phyloP scores from a whole-genome alignment of 352 stramenopile species.

The Globisporangium rhizosaccharum region DNA sequence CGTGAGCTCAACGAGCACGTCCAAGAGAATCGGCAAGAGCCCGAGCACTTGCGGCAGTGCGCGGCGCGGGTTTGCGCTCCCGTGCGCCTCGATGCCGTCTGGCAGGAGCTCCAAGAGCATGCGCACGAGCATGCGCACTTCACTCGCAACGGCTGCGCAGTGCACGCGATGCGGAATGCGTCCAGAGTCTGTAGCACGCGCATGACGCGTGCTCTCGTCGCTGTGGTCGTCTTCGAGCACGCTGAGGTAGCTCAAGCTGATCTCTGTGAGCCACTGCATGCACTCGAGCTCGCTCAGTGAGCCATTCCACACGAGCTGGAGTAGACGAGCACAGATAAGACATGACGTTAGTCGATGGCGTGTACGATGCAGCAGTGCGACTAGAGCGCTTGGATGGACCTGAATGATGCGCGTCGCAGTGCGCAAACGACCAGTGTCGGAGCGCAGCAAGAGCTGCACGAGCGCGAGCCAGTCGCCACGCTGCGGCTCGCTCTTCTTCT shows the following conservation, averaged over 20 bases:
- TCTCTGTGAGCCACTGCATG: slow-evolving; percentile 74
- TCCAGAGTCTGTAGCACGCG: background rate
- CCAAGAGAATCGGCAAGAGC: slow-evolving; percentile 50
- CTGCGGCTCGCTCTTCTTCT: slow-evolving; percentile 38
- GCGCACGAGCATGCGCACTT: slow-evolving; percentile 50
- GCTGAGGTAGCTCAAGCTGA: slow-evolving; percentile 58
- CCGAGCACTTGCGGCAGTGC: slow-evolving; percentile 55
- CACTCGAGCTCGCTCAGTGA: slow-evolving; percentile 58
- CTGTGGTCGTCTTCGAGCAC: slow-evolving; percentile 30
- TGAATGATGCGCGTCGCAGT: slow-evolving; percentile 54
- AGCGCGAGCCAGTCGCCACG: slow-evolving; percentile 59
- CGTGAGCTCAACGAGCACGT: slow-evolving; percentile 31
- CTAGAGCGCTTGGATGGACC: slow-evolving; percentile 2
- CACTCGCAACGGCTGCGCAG: slow-evolving; percentile 26
- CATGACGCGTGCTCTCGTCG: background rate
- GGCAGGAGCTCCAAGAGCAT: slow-evolving; percentile 49
- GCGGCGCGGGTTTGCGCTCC: slow-evolving; percentile 19
- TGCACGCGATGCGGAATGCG: slow-evolving; percentile 4
- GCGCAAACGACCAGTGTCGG: slow-evolving; percentile 40
- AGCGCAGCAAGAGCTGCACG: slow-evolving; percentile 55
- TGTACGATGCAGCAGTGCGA: background rate
- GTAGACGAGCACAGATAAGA: background rate
- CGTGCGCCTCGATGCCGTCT: slow-evolving; percentile 29
- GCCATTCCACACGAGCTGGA: slow-evolving; percentile 39
- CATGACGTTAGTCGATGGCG: no score